A percentile compares a stretch with the other conserved stretches of the same genome.
phyloP scores from a whole-genome alignment of 73 alveolate species.

The Tetrahymena elliotti region DNA sequence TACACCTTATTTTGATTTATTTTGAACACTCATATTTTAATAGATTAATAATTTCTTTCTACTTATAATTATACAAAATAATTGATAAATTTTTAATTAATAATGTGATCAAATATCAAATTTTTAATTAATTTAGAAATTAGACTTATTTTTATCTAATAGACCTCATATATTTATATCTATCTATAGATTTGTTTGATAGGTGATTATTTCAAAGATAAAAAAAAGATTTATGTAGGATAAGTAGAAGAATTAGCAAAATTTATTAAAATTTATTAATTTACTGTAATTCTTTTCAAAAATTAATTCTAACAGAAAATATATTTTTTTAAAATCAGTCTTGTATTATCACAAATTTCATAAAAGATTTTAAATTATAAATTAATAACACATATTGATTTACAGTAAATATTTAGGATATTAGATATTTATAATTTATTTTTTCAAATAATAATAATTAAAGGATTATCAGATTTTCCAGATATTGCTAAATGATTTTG shows the following conservation, averaged over 20 bases:
- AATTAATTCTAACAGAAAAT: too few species aligned
- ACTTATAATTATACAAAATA: not conserved
- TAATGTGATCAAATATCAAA: not conserved
- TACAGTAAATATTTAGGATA: not conserved
- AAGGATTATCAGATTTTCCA: not conserved
- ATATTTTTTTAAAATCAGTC: too few species aligned
- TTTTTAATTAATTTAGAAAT: not conserved
- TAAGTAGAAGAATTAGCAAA: not conserved
- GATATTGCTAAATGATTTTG: not conserved
- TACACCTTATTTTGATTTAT: not conserved
- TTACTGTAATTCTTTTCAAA: too few species aligned
- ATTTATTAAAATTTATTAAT: too few species aligned
- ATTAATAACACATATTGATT: too few species aligned
- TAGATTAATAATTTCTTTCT: not conserved
- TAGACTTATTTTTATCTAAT: not conserved
- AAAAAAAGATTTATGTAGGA: not conserved
- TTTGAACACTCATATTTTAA: not conserved
- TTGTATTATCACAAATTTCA: too few species aligned
- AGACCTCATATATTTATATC: not conserved
- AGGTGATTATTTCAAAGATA: not conserved
- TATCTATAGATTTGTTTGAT: not conserved
- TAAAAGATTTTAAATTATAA: too few species aligned
- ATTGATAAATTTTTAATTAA: not conserved
- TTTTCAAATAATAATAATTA: not conserved
- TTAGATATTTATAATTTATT: not conserved